A percentile compares a stretch with the other conserved stretches of the same genome.
These are phyloP conservation scores for Mycena galopus DNA, from an alignment of 768 basidiomycete species.

Conservation along the genomic window DNA sequence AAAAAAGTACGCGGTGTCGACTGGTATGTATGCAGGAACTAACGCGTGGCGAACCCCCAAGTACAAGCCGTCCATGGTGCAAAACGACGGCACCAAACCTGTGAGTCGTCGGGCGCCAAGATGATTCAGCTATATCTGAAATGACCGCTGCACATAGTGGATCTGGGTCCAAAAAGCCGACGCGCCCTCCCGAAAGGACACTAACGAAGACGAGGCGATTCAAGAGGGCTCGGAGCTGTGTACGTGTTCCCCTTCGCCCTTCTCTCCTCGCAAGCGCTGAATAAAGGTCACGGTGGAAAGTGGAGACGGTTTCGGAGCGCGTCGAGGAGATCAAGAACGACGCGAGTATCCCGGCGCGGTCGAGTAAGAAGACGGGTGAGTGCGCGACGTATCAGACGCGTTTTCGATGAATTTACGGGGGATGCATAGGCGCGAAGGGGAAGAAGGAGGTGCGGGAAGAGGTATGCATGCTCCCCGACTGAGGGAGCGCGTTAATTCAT, in stretches of 20 bases:
- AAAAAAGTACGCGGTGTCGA: constrained; percentile 57
- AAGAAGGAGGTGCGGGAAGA: constrained; percentile 83
- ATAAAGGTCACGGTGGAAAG: constrained; percentile 48
- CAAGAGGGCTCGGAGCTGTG: constrained; percentile 61
- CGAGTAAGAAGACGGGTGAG: constrained; percentile 71
- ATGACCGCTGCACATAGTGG: constrained; percentile 61
- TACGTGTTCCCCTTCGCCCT: constrained; percentile 44
- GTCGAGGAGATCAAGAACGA: constrained; percentile 80
- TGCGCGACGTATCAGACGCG: neutral
- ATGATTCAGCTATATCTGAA: neutral
- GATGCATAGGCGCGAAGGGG: constrained; percentile 65
- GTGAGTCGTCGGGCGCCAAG: constrained; percentile 57
- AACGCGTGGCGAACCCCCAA: constrained; percentile 39
- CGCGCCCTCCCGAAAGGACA: constrained; percentile 40
- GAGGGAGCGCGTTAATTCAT: neutral
- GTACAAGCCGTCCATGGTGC: constrained; percentile 84
- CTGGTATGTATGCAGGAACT: neutral
- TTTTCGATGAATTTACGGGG: neutral
- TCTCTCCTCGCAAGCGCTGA: neutral
- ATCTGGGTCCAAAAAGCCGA: constrained; percentile 69
- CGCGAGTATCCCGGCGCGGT: constrained; percentile 71
- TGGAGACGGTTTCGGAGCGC: constrained; percentile 67
- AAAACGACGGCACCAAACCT: constrained; percentile 82
- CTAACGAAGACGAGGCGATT: constrained; percentile 48
- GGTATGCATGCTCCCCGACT: constrained; percentile 50